These are phyloP conservation scores for Tephrocybe sp. DNA, from an alignment of 768 basidiomycete species.

Conservation along the genomic window DNA sequence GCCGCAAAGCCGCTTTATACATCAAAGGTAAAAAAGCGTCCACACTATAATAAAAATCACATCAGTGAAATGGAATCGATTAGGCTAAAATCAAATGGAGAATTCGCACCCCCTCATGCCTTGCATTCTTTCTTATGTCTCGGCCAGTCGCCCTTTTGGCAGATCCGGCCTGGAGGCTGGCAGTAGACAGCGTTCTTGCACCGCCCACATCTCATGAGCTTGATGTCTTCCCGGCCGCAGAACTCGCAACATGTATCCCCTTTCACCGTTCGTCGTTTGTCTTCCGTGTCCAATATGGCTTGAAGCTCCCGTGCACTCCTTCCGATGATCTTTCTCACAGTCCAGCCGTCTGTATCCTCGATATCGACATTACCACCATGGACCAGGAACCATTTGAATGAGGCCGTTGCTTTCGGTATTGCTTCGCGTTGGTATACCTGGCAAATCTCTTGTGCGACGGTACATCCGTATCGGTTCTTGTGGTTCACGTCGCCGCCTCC, in stretches of 20 bases:
- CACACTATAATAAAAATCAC: not conserved
- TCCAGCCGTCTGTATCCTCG: conserved; percentile 37
- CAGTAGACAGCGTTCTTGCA: conserved; percentile 39
- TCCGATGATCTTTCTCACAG: conserved; percentile 23
- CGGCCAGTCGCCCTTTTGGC: conserved; percentile 42
- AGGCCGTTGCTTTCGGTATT: conserved; percentile 24
- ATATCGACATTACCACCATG: conserved; percentile 44
- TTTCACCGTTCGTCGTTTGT: conserved; percentile 26
- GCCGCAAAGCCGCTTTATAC: too few species aligned
- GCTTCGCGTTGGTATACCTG: conserved; percentile 25
- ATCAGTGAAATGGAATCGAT: too few species aligned
- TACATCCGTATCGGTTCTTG: conserved; percentile 40
- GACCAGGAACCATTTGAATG: conserved; percentile 37
- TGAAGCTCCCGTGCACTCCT: conserved; percentile 13
- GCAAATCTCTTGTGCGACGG: conserved; percentile 37
- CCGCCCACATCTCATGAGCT: conserved; percentile 29
- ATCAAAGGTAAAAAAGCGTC: too few species aligned
- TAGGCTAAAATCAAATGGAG: too few species aligned
- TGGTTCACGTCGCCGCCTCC: conserved; percentile 42
- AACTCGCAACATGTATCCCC: conserved; percentile 30
- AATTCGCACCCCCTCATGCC: conserved; percentile 13
- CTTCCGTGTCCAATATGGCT: conserved; percentile 27
- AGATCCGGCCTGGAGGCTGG: conserved; percentile 24
- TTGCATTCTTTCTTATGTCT: conserved; percentile 37
- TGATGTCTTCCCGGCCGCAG: conserved; percentile 30